A percentile compares a stretch with the other conserved stretches of the same genome.
phyloP scores from a whole-genome alignment of 306 rosid species.

The Dalbergia oliveri region DNA sequence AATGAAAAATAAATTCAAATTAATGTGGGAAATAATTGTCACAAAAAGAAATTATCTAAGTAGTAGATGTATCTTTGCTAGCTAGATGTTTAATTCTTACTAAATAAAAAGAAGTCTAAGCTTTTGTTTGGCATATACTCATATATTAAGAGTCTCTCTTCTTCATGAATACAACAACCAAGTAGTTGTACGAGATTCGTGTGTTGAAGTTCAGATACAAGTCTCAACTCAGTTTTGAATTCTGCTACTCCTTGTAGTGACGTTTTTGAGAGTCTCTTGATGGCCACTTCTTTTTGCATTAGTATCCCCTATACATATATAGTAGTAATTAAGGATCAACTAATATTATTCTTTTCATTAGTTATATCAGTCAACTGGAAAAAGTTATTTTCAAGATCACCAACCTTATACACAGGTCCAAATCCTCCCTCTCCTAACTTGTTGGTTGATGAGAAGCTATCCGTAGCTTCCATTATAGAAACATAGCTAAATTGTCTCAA shows the following conservation, averaged over 20 bases:
- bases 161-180: conserved; percentile 25
- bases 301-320: conserved; percentile 40
- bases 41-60: no score
- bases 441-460: conserved; percentile 30
- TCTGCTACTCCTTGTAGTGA: conserved; percentile 40
- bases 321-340: not conserved
- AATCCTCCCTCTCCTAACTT: no score
- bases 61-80: no score
- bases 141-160: no score
- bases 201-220: conserved; percentile 40
- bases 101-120: conserved; percentile 28
- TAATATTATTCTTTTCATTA: no score
- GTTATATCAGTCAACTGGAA: no score
- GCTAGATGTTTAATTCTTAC: not conserved
- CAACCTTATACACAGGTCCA: conserved; percentile 52
- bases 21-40: no score
- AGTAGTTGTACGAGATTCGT: conserved; percentile 39
- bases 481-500: conserved; percentile 35
- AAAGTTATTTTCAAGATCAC: no score
- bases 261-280: conserved; percentile 32
- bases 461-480: conserved; percentile 45
- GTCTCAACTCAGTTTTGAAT: conserved; percentile 38
- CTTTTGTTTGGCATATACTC: no score
- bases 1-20: not conserved
- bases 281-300: conserved; percentile 28